These are phyloP conservation scores for Mycena chlorophos DNA, from an alignment of 768 basidiomycete species.

Conservation along the genomic window DNA sequence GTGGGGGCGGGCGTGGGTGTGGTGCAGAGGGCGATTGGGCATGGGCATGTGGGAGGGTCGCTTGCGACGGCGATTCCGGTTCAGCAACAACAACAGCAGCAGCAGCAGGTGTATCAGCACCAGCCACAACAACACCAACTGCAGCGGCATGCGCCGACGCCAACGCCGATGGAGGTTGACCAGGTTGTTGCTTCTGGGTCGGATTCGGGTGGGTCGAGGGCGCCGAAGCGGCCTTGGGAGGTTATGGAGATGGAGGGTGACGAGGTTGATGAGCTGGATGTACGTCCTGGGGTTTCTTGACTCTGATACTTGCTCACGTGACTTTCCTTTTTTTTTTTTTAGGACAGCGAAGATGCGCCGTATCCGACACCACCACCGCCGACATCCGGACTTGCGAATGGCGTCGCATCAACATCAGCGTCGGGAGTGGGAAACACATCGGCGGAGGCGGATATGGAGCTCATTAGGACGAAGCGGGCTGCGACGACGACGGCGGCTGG, in stretches of 20 bases:
- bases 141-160: not conserved
- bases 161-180: conserved; percentile 24
- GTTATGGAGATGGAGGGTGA: conserved; percentile 56
- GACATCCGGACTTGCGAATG: conserved; percentile 35
- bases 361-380: conserved; percentile 23
- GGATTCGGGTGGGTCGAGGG: conserved; percentile 52
- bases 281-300: conserved; percentile 20
- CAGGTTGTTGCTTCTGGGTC: conserved; percentile 25
- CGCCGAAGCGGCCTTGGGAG: conserved; percentile 81
- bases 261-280: conserved; percentile 32
- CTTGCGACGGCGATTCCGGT: not conserved
- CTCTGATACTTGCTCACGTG: not conserved
- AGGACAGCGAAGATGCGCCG: conserved; percentile 10
- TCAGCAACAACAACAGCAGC: not conserved
- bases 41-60: too few species aligned
- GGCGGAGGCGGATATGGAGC: conserved; percentile 83
- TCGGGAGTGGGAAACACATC: too few species aligned
- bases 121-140: not conserved
- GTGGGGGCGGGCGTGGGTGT: not conserved
- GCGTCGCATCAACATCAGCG: conserved; percentile 39
- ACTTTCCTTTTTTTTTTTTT: not conserved
- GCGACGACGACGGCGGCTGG: conserved; percentile 64
- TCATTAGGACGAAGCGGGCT: conserved; percentile 80
- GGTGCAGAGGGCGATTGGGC: not conserved
- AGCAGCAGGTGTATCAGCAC: not conserved